A percentile compares a stretch with the other conserved stretches of the same genome.
These are phyloP conservation scores for Naganishia vaughanmartiniae DNA, from an alignment of 768 basidiomycete species.

Conservation along the genomic window DNA sequence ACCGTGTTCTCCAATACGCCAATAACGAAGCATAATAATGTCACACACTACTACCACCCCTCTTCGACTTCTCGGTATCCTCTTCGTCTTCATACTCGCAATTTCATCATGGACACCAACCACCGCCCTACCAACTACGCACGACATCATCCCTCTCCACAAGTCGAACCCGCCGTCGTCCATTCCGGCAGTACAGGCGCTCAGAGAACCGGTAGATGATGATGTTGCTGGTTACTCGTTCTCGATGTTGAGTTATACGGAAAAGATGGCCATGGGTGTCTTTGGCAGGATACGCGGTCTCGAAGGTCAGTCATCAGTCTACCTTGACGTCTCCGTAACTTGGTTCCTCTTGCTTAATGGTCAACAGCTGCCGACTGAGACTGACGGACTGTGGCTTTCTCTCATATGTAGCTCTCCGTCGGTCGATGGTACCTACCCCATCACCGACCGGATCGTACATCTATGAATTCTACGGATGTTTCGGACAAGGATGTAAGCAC, in stretches of 20 bases:
- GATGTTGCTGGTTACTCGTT: slow-evolving; percentile 2
- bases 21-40: neutral
- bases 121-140: slow-evolving; percentile 1
- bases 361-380: no score
- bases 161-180: neutral
- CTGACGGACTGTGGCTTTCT: no score
- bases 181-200: neutral
- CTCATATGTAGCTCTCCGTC: neutral
- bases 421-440: slow-evolving; percentile 10
- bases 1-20: neutral
- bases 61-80: neutral
- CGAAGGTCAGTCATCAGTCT: neutral
- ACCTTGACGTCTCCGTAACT: no score
- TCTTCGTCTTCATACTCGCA: neutral
- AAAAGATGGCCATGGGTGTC: slow-evolving; percentile 15
- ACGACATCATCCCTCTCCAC: neutral
- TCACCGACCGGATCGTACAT: slow-evolving; percentile 15
- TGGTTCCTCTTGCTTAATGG: no score
- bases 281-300: slow-evolving; percentile 10
- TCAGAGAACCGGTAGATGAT: neutral
- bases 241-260: slow-evolving; percentile 4
- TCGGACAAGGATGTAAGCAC: slow-evolving; percentile 13
- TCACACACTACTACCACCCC: neutral
- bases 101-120: neutral
- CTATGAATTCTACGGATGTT: slow-evolving; percentile 20